Conservation (phyloP, 2,329 filamentous ascomycete species). For the Cytospora piceicola region DNA sequence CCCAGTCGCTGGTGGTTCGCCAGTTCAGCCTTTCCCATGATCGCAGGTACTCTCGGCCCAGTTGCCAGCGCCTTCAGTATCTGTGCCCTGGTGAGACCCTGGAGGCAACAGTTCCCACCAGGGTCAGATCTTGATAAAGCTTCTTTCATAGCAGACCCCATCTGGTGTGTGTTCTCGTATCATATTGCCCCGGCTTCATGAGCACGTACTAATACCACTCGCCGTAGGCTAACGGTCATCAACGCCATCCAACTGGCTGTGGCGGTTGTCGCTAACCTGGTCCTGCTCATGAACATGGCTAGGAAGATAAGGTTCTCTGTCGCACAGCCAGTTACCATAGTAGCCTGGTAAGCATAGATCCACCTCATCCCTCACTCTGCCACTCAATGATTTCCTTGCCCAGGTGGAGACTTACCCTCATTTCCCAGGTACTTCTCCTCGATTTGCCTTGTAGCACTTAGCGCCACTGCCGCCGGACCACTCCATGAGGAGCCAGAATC, state of each 20-base stretch:
- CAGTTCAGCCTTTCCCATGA: conserved; percentile 71
- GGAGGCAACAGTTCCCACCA: conserved; percentile 64
- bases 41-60: conserved; percentile 83
- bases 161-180: conserved; percentile 56
- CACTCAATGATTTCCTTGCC: too few relatives aligned
- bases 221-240: conserved; percentile 66
- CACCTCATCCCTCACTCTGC: conserved; percentile 48
- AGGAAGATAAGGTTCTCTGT: conserved; percentile 77
- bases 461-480: conserved; percentile 66
- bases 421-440: conserved; percentile 58
- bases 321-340: conserved; percentile 81
- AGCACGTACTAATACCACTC: conserved; percentile 1
- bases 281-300: conserved; percentile 86
- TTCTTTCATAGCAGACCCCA: conserved; percentile 65
- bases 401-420: conserved; percentile 45
- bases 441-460: conserved; percentile 68
- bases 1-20: conserved; percentile 67
- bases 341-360: conserved; percentile 69
- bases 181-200: not conserved
- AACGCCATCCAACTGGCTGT: conserved; percentile 79
- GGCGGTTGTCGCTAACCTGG: conserved; percentile 78
- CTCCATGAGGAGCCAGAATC: conserved; percentile 46
- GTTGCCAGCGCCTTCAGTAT: conserved; percentile 88
- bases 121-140: conserved; percentile 54
- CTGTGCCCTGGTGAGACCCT: conserved; percentile 79